Base-by-base conservation (phyloP, 2,329 filamentous ascomycete genomes). In the Penicillium glabrum region DNA sequence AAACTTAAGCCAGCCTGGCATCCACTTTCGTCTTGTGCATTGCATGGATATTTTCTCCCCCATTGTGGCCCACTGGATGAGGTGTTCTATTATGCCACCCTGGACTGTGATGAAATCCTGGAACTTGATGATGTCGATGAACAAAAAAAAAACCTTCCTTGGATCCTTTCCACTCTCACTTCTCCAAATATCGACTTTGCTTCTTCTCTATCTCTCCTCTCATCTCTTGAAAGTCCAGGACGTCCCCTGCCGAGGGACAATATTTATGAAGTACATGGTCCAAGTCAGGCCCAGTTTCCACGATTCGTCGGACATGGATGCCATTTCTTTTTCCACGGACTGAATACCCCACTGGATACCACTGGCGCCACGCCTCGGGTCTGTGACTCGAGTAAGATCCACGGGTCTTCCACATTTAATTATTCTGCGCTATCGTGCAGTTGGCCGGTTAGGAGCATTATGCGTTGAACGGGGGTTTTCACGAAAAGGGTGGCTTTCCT, bases 401-500 rank as follows among this genome's bases (percentile, higher is more conserved):
- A 39, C 46, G 50, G 56, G 54, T 46, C 24, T 27, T 55, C 47
- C 46, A 62, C 55, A 54, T 62, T 56, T 51, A 57, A 58, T 61
- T 59, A 56, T 45, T 53, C 54, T 59, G 56, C 53, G 50, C 50
- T 60, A 61, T 59, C 49, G 52, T 62, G 59, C 63, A 60, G 51
- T 44, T 59, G 59, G 56, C 58, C 60, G 50, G 58, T 58, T 53
- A 64, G 58, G 57, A 66, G 58, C 58, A 63, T 61, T 57, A 47
- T 62, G 62, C 60, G 55, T 65, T 63, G 57, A 63, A 61, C 51
- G 45, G 54, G 57, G 54, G 24, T 53, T 23, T 61, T 59, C 61
- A 53, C 48, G 66, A 68, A 70, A 69, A 61, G n/a, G 70, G 69
- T 62, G 69, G 68, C 60, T 68, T 63, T 65, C 56, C 68, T 54